Evolutionary conservation across 169 alveolate species (phyloP).

Genomic region (Eimeria zaria): DNA sequence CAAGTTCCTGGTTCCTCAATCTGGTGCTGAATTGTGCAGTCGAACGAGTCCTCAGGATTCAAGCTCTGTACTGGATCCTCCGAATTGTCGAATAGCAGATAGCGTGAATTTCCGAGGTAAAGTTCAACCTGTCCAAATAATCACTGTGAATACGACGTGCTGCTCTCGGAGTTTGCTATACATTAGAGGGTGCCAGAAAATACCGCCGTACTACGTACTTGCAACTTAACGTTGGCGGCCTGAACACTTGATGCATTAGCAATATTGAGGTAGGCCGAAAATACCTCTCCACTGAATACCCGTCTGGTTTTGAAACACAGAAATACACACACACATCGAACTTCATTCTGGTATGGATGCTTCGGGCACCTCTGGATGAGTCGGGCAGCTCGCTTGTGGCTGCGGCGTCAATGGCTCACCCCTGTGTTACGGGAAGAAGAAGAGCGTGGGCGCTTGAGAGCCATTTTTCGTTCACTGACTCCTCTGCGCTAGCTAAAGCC

Average conservation of each 20-base stretch:
- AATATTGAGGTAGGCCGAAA: conserved; percentile 80
- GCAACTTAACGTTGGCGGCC: conserved; percentile 75
- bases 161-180: neutral
- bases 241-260: conserved; percentile 66
- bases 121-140: conserved; percentile 75
- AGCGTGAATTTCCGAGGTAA: conserved; percentile 44
- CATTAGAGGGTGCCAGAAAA: neutral
- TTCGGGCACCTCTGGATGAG: neutral
- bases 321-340: neutral
- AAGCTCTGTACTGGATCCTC: conserved; percentile 75
- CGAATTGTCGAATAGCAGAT: conserved; percentile 76
- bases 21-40: conserved; percentile 79
- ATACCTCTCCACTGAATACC: conserved; percentile 79
- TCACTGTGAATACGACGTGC: neutral
- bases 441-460: conserved; percentile 75
- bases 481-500: conserved; percentile 3
- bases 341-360: neutral
- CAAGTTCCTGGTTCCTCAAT: conserved; percentile 73
- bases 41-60: conserved; percentile 78
- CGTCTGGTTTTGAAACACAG: conserved; percentile 34
- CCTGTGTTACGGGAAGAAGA: conserved; percentile 78
- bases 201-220: conserved; percentile 35
- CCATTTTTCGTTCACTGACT: conserved; percentile 35
- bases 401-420: conserved; percentile 33
- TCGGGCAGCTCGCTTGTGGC: neutral